phyloP scores from a whole-genome alignment of 2,329 filamentous ascomycete genomes.

The Fusarium pseudograminearum region DNA sequence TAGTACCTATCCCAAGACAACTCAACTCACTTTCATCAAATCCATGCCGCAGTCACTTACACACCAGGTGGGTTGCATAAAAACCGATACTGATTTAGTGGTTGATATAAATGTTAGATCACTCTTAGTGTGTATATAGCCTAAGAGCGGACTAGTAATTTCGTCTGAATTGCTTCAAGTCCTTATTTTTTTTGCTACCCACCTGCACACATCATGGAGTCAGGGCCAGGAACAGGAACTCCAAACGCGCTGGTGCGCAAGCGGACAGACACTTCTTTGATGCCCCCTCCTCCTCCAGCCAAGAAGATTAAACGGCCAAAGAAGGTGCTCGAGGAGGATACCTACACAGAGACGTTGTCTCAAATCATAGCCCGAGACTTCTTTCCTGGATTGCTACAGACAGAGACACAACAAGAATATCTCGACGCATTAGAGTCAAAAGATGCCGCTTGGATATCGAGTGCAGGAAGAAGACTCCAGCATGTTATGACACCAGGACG shows the following conservation, averaged over 20 bases:
- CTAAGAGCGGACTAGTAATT: no score
- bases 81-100: no score
- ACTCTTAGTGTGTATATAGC: no score
- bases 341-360: conserved; percentile 89
- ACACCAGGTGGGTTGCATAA: no score
- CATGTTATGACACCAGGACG: conserved; percentile 86
- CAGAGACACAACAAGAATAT: conserved; percentile 90
- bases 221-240: conserved; percentile 42
- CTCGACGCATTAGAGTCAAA: conserved; percentile 90
- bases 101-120: no score
- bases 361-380: conserved; percentile 97
- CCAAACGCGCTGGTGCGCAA: conserved; percentile 76
- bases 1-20: neutral
- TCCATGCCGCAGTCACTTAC: neutral
- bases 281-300: conserved; percentile 85
- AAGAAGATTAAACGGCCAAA: conserved; percentile 94
- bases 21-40: conserved; percentile 2
- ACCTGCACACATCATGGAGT: conserved; percentile 52
- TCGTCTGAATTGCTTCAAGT: no score
- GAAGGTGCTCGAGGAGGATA: conserved; percentile 91
- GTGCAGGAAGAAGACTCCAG: conserved; percentile 76
- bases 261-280: conserved; percentile 75
- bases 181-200: no score
- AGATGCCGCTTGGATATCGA: conserved; percentile 86
- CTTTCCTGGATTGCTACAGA: conserved; percentile 90